phyloP scores from a whole-genome alignment of 2,329 filamentous ascomycete genomes.

The Alternaria sp. region DNA sequence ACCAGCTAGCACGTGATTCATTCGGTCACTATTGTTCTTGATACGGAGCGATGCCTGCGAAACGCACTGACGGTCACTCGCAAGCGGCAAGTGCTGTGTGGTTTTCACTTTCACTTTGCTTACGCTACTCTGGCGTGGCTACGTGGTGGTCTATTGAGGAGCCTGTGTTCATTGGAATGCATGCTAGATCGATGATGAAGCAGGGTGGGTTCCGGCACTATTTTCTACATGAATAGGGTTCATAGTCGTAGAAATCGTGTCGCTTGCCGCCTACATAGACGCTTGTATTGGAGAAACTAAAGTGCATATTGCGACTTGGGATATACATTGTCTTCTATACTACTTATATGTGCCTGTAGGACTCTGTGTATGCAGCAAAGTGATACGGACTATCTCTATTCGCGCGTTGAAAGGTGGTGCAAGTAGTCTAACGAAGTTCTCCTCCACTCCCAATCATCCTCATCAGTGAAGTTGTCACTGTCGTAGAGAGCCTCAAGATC shows the following conservation, averaged over 20 bases:
- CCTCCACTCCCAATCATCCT: background rate
- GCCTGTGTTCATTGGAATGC: background rate
- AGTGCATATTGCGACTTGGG: background rate
- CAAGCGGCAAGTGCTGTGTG: background rate
- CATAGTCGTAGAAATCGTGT: accelerated
- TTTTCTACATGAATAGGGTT: background rate
- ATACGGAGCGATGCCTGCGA: background rate
- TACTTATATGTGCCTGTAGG: too few relatives aligned
- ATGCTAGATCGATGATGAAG: background rate
- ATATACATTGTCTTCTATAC: background rate
- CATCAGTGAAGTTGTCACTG: background rate
- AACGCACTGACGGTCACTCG: background rate
- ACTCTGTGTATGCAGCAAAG: background rate
- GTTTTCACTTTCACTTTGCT: background rate
- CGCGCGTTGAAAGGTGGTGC: background rate
- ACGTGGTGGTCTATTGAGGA: background rate
- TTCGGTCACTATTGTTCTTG: background rate
- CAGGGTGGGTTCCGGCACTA: background rate
- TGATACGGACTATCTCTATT: accelerated
- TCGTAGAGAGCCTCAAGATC: background rate
- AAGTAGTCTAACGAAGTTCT: background rate
- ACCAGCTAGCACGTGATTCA: background rate
- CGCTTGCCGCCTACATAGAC: background rate
- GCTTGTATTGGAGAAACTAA: background rate
- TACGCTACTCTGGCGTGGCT: background rate